Base-by-base conservation (phyloP, 371 early-diverging fungal species). In the Mortierella sp. region DNA sequence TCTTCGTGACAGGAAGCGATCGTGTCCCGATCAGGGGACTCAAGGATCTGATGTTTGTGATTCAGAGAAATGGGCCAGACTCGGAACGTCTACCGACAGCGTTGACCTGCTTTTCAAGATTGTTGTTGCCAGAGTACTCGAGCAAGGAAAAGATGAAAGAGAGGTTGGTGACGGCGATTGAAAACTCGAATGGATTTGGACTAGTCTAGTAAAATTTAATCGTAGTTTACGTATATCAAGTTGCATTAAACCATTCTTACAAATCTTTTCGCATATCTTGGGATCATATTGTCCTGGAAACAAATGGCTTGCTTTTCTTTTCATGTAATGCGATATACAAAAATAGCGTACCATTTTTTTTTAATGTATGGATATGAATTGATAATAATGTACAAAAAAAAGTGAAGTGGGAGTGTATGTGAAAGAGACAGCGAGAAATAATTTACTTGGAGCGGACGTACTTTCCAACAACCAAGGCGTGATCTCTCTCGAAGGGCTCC, bases 401-500 rank as follows among this genome's bases (percentile, higher is more conserved):
- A n/a, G 24, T 18, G 10, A 6, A 52, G 24, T 52, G 8, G 24
- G 9, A 18, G 18, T 1, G 47, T 14, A 5, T 45, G 6, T 14
- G 47, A 1, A 6, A 6, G n/a, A n/a, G n/a, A 45, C 16, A 45
- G 47, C 1, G 11, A 45, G 11, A 6, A 45, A 16, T 11, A 9
- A 20, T 86, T 84, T 91, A 90, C 83, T 90, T 88, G 85, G 87
- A 73, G 60, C 90, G 86, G 78, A 88, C 87, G 84, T 96, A 97
- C 79, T 91, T 92, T 74, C 99, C 99, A 68, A 99, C 94, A 64
- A 99, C 99, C 54, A 99, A 89, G 71, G 99, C 99, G 94, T 99
- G 99, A 88, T 99, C 99, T 90, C 99, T 95, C 89, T 99, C 99
- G 86, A 99, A 99, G 62, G 99, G 99, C 88, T 99, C 99, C 59